phyloP scores from a whole-genome alignment of 192 early-diverging fungal species.

The Neocallimastix lanati region DNA sequence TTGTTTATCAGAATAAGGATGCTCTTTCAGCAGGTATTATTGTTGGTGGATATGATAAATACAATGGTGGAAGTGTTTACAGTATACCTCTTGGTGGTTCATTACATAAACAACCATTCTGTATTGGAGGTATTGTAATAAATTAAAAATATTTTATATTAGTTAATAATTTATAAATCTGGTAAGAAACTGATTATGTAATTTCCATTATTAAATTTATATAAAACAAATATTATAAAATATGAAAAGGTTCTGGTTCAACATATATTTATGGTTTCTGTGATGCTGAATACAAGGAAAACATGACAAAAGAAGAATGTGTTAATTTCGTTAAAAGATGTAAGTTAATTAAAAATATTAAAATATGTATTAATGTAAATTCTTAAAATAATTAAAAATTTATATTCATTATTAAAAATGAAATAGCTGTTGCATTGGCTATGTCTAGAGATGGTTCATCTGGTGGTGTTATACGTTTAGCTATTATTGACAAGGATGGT shows the following conservation, averaged over 20 bases:
- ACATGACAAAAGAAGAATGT: conserved; percentile 73
- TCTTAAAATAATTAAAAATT: too few species aligned
- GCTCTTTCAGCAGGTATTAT: conserved; percentile 80
- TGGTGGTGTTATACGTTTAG: conserved; percentile 86
- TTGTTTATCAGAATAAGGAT: conserved; percentile 89
- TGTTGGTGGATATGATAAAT: conserved; percentile 91
- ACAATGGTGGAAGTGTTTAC: conserved; percentile 73
- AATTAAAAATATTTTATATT: not conserved
- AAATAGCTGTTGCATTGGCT: conserved; percentile 67
- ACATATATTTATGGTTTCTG: conserved; percentile 97
- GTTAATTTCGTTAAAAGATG: conserved; percentile 87
- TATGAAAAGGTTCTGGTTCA: conserved; percentile 56
- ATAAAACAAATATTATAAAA: not conserved
- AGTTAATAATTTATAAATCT: not conserved
- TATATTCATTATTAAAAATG: too few species aligned
- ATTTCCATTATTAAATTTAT: too few species aligned
- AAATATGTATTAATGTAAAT: too few species aligned
- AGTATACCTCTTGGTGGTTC: conserved; percentile 83
- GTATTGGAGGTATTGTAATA: conserved; percentile 51
- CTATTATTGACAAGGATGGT: conserved; percentile 74
- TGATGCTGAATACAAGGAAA: conserved; percentile 60
- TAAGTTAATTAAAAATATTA: too few species aligned
- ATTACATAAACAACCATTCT: conserved; percentile 75
- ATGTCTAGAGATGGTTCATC: conserved; percentile 93
- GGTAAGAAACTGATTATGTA: too few species aligned